A percentile compares a stretch with the other conserved stretches of the same genome.
phyloP scores from a whole-genome alignment of 306 rosid genomes.

The Sechiopsis laciniata region DNA sequence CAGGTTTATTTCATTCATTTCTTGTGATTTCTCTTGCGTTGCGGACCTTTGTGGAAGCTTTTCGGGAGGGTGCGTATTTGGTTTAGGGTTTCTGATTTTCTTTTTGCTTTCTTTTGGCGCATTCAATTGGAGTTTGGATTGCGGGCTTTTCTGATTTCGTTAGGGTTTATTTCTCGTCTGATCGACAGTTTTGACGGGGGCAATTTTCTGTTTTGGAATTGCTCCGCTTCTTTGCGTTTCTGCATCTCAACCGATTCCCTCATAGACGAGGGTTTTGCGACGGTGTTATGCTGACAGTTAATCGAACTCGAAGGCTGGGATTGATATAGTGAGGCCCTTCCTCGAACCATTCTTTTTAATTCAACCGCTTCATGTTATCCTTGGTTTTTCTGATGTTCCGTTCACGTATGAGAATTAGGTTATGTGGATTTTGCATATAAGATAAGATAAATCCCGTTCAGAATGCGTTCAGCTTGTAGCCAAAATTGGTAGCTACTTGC shows the following conservation, averaged over 20 bases:
- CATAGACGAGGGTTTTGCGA: constrained; percentile 44
- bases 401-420: constrained; percentile 23
- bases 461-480: constrained; percentile 6
- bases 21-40: constrained; percentile 18
- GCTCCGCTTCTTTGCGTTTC: not conserved
- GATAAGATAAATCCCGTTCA: constrained; percentile 13
- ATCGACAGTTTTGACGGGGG: constrained; percentile 38
- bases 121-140: constrained; percentile 26
- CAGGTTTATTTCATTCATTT: constrained; percentile 22
- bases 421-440: constrained; percentile 22
- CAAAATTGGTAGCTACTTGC: constrained; percentile 15
- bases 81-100: constrained; percentile 50
- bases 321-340: constrained; percentile 20
- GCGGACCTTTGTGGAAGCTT: constrained; percentile 37
- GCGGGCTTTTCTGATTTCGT: constrained; percentile 25
- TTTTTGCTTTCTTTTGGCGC: not conserved
- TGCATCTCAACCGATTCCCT: constrained; percentile 19
- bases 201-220: constrained; percentile 24
- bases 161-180: constrained; percentile 40
- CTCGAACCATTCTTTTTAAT: constrained; percentile 18
- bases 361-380: constrained; percentile 18
- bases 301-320: constrained; percentile 52
- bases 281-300: constrained; percentile 35
- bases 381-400: constrained; percentile 23
- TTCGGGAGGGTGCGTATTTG: constrained; percentile 7